Evolutionary conservation across 495 filamentous ascomycete genomes (phyloP).

Genomic region (Schizothecium vesticola): DNA sequence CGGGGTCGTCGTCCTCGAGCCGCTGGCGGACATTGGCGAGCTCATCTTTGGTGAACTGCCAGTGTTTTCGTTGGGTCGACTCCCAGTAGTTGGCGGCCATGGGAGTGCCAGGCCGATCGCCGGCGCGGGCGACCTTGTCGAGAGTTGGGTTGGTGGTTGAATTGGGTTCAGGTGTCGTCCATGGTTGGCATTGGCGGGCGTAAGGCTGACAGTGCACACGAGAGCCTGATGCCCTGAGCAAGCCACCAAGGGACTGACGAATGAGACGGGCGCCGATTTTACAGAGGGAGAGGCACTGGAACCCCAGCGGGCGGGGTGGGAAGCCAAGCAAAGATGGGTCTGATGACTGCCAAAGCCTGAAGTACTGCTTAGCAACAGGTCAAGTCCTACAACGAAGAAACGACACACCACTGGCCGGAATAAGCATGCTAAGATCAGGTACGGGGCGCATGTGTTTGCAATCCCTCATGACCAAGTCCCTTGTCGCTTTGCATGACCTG

Average conservation of each 20-base stretch:
- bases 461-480: neutral
- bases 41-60: conserved; percentile 81
- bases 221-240: neutral
- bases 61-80: conserved; percentile 81
- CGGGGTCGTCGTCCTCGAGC: conserved; percentile 67
- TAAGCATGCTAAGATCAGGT: neutral
- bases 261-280: neutral
- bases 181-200: neutral
- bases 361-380: neutral
- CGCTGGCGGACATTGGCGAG: conserved; percentile 65
- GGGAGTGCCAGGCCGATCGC: neutral
- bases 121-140: neutral
- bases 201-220: neutral
- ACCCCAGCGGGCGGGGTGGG: neutral
- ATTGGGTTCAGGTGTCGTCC: neutral
- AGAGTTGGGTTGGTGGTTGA: neutral
- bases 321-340: conserved; percentile 2
- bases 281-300: neutral
- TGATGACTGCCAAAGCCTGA: neutral
- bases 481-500: neutral
- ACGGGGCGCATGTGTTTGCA: neutral
- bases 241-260: neutral
- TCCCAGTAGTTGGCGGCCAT: conserved; percentile 99
- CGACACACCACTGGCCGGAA: neutral
- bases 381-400: neutral